Base-by-base conservation (phyloP, 345 rosid species). In the Pugionium cornutum region DNA sequence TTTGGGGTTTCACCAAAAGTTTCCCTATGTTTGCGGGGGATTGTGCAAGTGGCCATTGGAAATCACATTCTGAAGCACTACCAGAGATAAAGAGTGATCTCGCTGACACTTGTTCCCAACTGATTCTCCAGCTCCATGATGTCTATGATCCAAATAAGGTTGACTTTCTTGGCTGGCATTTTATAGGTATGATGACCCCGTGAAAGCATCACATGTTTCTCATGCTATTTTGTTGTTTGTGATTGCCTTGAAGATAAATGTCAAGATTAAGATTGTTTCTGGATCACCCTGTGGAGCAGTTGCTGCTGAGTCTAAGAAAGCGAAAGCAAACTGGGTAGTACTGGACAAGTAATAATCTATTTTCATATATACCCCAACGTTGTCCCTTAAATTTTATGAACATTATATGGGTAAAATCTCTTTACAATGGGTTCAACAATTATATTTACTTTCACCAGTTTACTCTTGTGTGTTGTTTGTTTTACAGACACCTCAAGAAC, bases 61-160 rank as follows among this genome's bases (percentile, higher is more conserved):
- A 82, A 81, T 77, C 89, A 56, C 76, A 74, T 36, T 55, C 80
- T 5, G 92, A 85, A 65, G 76, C 99, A 66, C 80, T 70, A 67
- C 68, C 87, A 5, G 97, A 88, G 69, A 83, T 85, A 77, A 91
- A 80, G 66, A 68, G 60, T 68, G 99, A 90, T 52, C 84, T 90
- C 25, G 86, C 92, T 0, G 92, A 94, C 79, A 78, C 89, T n/a
- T 95, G 96, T 80, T 91, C 99, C 25, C 99, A 91, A 74, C 87
- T 95, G 99, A 87, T 95, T 66, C 91, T 95, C 68, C 99, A 83
- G 78, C 95, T 95, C 48, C 99, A 87, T 41, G 96, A 89, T 81
- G 94, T 95, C 67, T 95, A 89, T 71, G 98, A 95, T 76, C 96
- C 96, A 46, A 87, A 89, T 67, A 95, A 95, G 83, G 99, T 84